Evolutionary conservation across 75 land plant species (phyloP), one percentile per base, ranked within the genome.

Genomic region (Chamaecyparis obtusa): DNA sequence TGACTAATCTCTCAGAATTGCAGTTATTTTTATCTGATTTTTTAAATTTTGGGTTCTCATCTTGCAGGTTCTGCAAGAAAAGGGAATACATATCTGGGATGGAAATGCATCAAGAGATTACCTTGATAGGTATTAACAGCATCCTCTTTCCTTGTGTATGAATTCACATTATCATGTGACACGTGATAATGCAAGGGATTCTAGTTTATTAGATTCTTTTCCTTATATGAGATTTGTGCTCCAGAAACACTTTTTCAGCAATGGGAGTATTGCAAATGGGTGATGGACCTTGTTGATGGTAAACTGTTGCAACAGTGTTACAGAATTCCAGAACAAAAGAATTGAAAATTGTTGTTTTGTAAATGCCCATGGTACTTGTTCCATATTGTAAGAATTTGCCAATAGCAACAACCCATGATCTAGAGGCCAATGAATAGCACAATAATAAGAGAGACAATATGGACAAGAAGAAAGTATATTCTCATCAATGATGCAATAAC

Each of bases 1-100:
- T 46, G 32, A 81, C 32, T 81, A n/a, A 13, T 3, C 14, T n/a
- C 48, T 27, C 4, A 41, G 48, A 46, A 81, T n/a, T n/a, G 14
- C 5, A n/a, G 48, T 80, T 6, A 60, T 19, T 60, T 60, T 60
- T 21, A 43, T 41, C 3, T 41, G 49, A 11, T 80, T 44, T 80
- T 80, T 80, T 80, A n/a, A n/a, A 24, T 48, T 80, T 80, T 39
- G 46, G 16, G 35, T 57, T 88, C 35, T 48, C 46, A 24, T 3
- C 9, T 71, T 56, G 86, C 93, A 98, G 99, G 93, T 95, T 44
- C 92, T 98, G 41, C 96, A 95, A 84, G 96, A 98, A 24, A 98
- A 98, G 86, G 99, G 94, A 37, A 91, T 98, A 35, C 95, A 94
- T 87, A 96, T 98, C 84, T 98, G 99, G 99, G 95, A 98, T 92